phyloP scores from a whole-genome alignment of 2,329 filamentous ascomycete species.

The Periconia sp. region DNA sequence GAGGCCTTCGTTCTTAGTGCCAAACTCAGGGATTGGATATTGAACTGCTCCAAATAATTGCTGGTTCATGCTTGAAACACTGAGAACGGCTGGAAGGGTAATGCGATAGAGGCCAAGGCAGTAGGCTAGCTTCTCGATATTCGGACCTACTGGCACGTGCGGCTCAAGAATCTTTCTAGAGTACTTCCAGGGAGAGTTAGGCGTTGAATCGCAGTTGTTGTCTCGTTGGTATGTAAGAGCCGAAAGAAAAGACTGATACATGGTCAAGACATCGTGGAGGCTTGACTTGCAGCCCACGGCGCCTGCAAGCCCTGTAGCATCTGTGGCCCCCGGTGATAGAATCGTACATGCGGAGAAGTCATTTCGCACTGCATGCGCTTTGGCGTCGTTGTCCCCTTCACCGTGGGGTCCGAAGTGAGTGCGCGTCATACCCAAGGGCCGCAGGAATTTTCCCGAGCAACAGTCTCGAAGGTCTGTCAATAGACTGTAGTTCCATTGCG shows the following conservation, averaged over 20 bases:
- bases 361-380: conserved; percentile 6
- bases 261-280: conserved; percentile 6
- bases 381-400: background rate
- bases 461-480: conserved; percentile 5
- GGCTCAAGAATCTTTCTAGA: background rate
- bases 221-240: background rate
- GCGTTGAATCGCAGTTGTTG: background rate
- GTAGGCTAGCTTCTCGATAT: background rate
- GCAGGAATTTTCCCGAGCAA: too few species aligned
- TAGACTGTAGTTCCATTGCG: conserved; percentile 15
- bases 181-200: background rate
- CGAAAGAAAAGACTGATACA: background rate
- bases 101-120: background rate
- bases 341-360: conserved; percentile 2
- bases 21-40: background rate
- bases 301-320: conserved; percentile 1
- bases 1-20: background rate
- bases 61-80: background rate
- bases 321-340: background rate
- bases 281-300: conserved; percentile 5
- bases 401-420: too few species aligned
- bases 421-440: too few species aligned
- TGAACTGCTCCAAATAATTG: background rate
- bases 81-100: background rate
- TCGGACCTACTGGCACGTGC: background rate